These are phyloP conservation scores for Parastagonospora avenae DNA, from an alignment of 2,329 filamentous ascomycete species.

Conservation along the genomic window DNA sequence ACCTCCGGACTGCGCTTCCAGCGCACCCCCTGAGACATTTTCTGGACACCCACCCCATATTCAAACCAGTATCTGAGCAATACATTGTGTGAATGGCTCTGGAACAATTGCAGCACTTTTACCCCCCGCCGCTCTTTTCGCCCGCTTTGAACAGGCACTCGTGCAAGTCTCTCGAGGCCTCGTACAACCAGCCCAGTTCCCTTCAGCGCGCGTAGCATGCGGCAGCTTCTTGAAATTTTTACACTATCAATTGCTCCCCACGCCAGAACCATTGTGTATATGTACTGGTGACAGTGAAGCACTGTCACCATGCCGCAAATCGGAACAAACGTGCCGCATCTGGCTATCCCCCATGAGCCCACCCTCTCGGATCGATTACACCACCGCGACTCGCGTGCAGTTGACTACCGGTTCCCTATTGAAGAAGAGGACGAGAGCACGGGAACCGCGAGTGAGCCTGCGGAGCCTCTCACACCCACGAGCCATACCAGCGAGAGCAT, in stretches of 20 bases:
- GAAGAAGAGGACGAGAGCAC: conserved; percentile 48
- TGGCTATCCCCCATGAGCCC: conserved; percentile 29
- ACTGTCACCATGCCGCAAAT: conserved; percentile 29
- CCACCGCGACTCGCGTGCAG: conserved; percentile 33
- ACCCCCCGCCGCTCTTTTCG: conserved; percentile 22
- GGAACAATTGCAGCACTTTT: conserved; percentile 25
- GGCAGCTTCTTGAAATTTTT: background rate
- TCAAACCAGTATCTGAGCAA: background rate
- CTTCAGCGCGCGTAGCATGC: conserved; percentile 41
- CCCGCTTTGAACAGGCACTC: conserved; percentile 23
- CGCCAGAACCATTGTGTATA: background rate
- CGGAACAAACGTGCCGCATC: conserved; percentile 16
- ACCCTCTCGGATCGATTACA: conserved; percentile 25
- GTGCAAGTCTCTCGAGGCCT: conserved; percentile 27
- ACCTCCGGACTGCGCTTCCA: background rate
- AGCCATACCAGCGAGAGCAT: conserved; percentile 41
- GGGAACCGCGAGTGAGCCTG: conserved; percentile 46
- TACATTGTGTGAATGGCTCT: conserved; percentile 42
- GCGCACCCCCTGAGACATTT: background rate
- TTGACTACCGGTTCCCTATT: conserved; percentile 37
- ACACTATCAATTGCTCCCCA: background rate
- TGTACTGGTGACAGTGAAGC: too few relatives aligned
- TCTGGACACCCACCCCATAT: background rate
- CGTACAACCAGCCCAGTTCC: conserved; percentile 41
- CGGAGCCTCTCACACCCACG: conserved; percentile 47